These are phyloP conservation scores for Suillus spraguei DNA, from an alignment of 768 basidiomycete genomes.

Conservation along the genomic window DNA sequence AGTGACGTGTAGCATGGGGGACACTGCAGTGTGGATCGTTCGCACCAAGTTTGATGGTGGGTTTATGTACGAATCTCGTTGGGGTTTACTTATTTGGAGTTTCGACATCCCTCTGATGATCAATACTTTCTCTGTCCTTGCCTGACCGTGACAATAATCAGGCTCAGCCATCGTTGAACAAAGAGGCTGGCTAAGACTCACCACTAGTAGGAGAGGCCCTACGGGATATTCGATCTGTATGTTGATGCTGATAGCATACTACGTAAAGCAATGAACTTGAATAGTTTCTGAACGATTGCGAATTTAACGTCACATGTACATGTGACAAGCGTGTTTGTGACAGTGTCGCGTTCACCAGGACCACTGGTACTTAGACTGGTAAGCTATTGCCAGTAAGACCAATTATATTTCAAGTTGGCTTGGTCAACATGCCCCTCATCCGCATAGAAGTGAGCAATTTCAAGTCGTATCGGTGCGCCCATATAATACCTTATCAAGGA, in stretches of 20 bases:
- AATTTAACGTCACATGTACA: background rate
- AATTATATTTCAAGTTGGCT: background rate
- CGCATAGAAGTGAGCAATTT: constrained; percentile 95
- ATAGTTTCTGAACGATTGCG: background rate
- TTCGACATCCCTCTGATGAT: too few relatives aligned
- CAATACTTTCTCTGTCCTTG: too few relatives aligned
- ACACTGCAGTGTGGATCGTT: too few relatives aligned
- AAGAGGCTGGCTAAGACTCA: background rate
- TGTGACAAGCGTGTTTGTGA: constrained; percentile 6
- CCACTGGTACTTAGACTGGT: background rate
- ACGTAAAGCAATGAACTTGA: background rate
- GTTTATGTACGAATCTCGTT: too few relatives aligned
- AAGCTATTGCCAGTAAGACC: background rate
- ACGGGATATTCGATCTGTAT: background rate
- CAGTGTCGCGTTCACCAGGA: background rate
- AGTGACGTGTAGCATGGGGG: too few relatives aligned
- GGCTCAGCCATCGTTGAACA: too few relatives aligned
- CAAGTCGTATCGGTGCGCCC: constrained; percentile 83
- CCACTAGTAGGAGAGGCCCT: background rate
- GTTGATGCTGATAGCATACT: background rate
- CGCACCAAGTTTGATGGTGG: too few relatives aligned
- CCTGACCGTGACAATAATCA: too few relatives aligned
- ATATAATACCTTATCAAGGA: background rate
- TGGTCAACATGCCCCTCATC: constrained; percentile 67
- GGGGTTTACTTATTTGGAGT: too few relatives aligned